Conservation (phyloP, 2,329 filamentous ascomycete species). For the Talaromyces sp. region DNA sequence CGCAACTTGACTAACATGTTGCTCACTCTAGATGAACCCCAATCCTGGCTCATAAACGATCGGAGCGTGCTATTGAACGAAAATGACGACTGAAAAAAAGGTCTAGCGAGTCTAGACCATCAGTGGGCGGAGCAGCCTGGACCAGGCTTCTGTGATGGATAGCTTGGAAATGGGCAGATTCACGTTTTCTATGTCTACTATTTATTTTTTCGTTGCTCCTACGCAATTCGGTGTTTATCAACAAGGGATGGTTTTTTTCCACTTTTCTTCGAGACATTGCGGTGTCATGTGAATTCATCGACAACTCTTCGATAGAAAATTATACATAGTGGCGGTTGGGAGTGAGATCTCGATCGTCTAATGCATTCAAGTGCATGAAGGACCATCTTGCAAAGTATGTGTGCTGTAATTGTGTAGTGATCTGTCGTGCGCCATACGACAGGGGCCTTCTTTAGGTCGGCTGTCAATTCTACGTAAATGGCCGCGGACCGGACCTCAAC, state of each 20-base stretch:
- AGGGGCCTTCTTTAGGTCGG: neutral
- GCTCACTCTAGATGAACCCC: constrained; percentile 19
- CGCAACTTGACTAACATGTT: neutral
- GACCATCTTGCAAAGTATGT: neutral
- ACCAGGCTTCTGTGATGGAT: constrained; percentile 3
- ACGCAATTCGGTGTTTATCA: constrained; percentile 15
- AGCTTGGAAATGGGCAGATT: constrained; percentile 12
- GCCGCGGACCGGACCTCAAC: too few relatives aligned
- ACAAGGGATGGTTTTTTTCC: constrained; percentile 8
- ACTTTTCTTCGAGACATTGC: neutral
- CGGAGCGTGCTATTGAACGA: constrained; percentile 8
- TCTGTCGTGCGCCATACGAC: neutral
- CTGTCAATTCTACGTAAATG: neutral
- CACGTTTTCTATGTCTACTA: constrained; percentile 14
- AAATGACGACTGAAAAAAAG: constrained; percentile 10
- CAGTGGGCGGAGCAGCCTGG: constrained; percentile 5
- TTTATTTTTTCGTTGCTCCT: constrained; percentile 9
- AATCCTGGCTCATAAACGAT: constrained; percentile 21
- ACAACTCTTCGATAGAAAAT: constrained; percentile 1
- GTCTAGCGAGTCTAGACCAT: neutral
- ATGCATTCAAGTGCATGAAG: constrained; percentile 5
- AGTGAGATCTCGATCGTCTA: neutral
- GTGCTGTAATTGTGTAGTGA: neutral
- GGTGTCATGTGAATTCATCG: constrained; percentile 1
- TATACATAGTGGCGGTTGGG: neutral